Base-by-base conservation (phyloP, 495 filamentous ascomycete species). In the Terfezia claveryi region DNA sequence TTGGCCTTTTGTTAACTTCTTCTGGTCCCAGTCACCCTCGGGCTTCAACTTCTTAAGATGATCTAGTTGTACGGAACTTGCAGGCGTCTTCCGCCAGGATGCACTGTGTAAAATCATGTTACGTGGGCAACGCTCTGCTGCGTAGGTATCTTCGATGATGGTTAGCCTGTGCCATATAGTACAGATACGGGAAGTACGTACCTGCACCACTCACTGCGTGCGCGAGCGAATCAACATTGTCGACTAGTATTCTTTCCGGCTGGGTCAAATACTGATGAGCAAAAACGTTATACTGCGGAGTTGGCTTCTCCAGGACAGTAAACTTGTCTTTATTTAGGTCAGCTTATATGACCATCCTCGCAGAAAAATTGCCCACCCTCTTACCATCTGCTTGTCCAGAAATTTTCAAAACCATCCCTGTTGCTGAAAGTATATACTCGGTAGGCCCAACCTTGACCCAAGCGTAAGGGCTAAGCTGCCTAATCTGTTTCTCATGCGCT, bases 191-290 rank as follows among this genome's bases (percentile, higher is more conserved):
- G 27, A 32, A 32, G 27, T 7, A 32, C 27, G 27, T 8, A 62
- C 94, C 89, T 41, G 83, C 83, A 12, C 82, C 85, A 46, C 80
- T 81, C 0, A 94, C 77, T 3, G 85, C 87, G 56, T 82, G 76
- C 38, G 74, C 69, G 44, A 98, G 74, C 1, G 76, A 76, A 2
- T 65, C 38, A 36, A 53, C 46, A 0, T 76, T 72, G 11, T 46
- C 14, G 1, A 64, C 62, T 3, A 86, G 76, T 41, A 98, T 68
- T 20, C 74, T 59, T 4, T 81, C 74, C 3, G 87, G 85, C 0
- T 73, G 69, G 23, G 77, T 78, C 37, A 52, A 46, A 10, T 55
- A 12, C 16, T 50, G 36, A 5, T 17, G 4, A 2, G 11, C n/a
- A 23, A 38, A 4, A 68, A 63, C 6, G 58, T 10, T 8, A 62